Conservation (phyloP, 83 land plant genomes). For the Picea engelmannii region DNA sequence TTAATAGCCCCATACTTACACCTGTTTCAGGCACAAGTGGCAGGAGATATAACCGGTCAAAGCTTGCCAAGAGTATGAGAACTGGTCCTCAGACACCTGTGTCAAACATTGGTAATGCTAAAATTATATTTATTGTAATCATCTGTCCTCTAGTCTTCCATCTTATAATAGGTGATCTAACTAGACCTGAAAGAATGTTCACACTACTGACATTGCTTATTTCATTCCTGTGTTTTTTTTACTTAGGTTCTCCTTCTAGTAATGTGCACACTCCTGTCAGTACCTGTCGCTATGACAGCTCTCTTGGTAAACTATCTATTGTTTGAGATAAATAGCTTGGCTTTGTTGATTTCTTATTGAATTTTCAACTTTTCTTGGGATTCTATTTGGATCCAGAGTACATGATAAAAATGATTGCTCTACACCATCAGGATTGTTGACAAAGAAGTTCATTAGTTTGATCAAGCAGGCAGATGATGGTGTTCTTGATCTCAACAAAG, state of each 20-base stretch:
- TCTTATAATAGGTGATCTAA: background rate
- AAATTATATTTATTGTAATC: background rate
- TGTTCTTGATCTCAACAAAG: conserved; percentile 85
- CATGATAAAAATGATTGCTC: background rate
- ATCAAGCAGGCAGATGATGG: conserved; percentile 93
- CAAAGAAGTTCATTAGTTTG: conserved; percentile 87
- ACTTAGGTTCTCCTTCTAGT: conserved; percentile 64
- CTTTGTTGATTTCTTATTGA: background rate
- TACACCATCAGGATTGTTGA: conserved; percentile 65
- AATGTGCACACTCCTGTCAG: conserved; percentile 69
- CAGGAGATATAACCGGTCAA: conserved; percentile 45
- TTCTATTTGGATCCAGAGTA: background rate
- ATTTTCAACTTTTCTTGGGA: background rate
- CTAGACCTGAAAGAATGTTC: background rate
- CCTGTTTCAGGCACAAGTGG: conserved; percentile 59
- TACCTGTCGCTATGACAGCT: conserved; percentile 91
- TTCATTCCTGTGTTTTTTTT: conserved; percentile 1
- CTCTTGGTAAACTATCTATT: conserved; percentile 59
- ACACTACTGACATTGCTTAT: background rate
- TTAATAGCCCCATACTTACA: conserved; percentile 48
- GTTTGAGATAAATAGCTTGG: background rate
- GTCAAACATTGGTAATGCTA: conserved; percentile 50
- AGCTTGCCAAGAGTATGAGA: conserved; percentile 45
- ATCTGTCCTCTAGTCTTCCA: background rate
- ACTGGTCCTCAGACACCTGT: conserved; percentile 74